Evolutionary conservation across 2,329 filamentous ascomycete species (phyloP), one percentile per base, ranked within the genome.

Genomic region (Fusarium metavorans): DNA sequence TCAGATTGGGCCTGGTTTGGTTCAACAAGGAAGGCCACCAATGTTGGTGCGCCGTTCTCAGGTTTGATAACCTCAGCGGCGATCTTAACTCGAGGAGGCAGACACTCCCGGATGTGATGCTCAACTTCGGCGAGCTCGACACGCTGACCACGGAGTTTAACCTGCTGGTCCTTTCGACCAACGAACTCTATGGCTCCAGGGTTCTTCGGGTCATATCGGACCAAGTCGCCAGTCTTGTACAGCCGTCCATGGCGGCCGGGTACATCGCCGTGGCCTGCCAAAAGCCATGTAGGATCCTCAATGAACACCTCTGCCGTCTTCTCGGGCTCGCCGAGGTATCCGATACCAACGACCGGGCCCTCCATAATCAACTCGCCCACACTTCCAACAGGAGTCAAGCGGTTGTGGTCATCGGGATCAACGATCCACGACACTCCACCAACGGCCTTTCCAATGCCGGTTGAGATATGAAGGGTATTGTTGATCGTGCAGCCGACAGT

Each of bases 61-160:
- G 10, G 80, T 80, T n/a, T 84, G 71, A 87, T 86, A 39, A 57
- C 54, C 34, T 37, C 54, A n/a, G 54, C 23, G 27, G 56, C 84
- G 1, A 87, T 84, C 45, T 82, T 83, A 3, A 82, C 83, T 2
- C 81, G 81, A 0, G 80, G 68, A 0, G 85, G 84, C 23, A 88
- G 73, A 54, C 65, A 43, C 56, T 82, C 79, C 10, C 81, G 80
- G 67, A 88, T 83, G 70, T 88, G 84, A 68, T 86, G 84, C 74
- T 88, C 87, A 14, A 88, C 86, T 88, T 57, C 87, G 6, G 85
- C 84, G 35, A 91, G 56, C 23, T 58, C 35, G 16, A 58, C 56
- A n/a, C 56, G 35, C 73, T 89, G 91, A 39, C 93, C 93, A 18
- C 87, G 85, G 30, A 93, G 82, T 81, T 94, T 93, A 63, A 92